These are phyloP conservation scores for Aspergillus diversus DNA, from an alignment of 495 filamentous ascomycete species.

Conservation along the genomic window DNA sequence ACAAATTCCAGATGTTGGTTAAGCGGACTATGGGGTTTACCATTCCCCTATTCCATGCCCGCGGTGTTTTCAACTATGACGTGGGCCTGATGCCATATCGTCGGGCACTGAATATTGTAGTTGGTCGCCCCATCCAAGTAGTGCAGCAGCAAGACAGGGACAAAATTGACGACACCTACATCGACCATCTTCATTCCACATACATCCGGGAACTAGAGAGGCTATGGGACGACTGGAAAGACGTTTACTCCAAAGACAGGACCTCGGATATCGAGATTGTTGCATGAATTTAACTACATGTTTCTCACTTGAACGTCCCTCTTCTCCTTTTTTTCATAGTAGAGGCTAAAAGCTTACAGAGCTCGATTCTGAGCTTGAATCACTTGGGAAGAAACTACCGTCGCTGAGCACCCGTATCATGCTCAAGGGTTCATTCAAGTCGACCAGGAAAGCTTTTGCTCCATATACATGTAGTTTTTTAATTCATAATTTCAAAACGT, in stretches of 20 bases:
- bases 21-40: slow-evolving; percentile 92
- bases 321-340: neutral
- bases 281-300: slow-evolving; percentile 52
- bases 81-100: slow-evolving; percentile 95
- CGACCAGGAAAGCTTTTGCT: neutral
- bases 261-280: slow-evolving; percentile 77
- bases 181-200: slow-evolving; percentile 74
- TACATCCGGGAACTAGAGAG: slow-evolving; percentile 81
- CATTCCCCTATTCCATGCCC: slow-evolving; percentile 83
- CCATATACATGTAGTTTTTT: neutral
- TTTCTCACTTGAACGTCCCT: neutral
- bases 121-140: slow-evolving; percentile 78
- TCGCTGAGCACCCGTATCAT: too few relatives aligned
- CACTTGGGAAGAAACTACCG: neutral
- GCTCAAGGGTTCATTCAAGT: neutral
- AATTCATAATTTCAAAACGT: slow-evolving; percentile 11
- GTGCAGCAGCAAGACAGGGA: slow-evolving; percentile 53
- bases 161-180: slow-evolving; percentile 68
- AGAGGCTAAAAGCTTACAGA: neutral
- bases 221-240: slow-evolving; percentile 88
- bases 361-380: neutral
- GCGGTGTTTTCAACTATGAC: slow-evolving; percentile 97
- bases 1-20: slow-evolving; percentile 75
- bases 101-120: slow-evolving; percentile 81
- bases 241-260: slow-evolving; percentile 74